Evolutionary conservation across 148 eudicot species (phyloP).

Genomic region (Arctostaphylos glauca): DNA sequence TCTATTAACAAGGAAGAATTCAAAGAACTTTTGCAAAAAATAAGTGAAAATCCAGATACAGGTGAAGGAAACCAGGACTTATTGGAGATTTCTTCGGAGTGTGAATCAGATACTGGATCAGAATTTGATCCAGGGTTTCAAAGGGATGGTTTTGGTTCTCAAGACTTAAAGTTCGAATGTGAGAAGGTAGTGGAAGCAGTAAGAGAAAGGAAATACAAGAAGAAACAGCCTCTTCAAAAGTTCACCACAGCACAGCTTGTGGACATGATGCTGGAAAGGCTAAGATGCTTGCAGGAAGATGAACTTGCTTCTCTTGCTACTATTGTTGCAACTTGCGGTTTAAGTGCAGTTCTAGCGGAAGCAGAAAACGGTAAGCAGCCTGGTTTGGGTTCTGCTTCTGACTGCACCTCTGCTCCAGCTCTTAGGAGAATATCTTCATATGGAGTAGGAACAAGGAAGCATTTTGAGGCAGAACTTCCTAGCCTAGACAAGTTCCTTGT

Average conservation of each 20-base stretch:
- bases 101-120: conserved; percentile 52
- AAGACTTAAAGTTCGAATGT: background rate
- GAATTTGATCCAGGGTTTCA: conserved; percentile 36
- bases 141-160: conserved; percentile 29
- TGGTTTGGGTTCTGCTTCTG: conserved; percentile 19
- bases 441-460: conserved; percentile 36
- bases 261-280: conserved; percentile 79
- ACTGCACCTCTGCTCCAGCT: conserved; percentile 16
- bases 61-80: conserved; percentile 38
- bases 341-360: conserved; percentile 78
- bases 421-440: conserved; percentile 14
- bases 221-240: conserved; percentile 44
- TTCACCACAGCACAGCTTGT: conserved; percentile 49
- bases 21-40: conserved; percentile 63
- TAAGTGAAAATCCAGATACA: conserved; percentile 68
- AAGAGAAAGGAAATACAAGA: conserved; percentile 34
- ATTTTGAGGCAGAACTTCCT: conserved; percentile 52
- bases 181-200: conserved; percentile 13
- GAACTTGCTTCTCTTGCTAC: conserved; percentile 92
- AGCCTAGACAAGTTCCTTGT: conserved; percentile 79
- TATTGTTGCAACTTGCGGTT: conserved; percentile 89
- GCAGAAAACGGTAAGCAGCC: conserved; percentile 29
- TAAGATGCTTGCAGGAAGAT: conserved; percentile 70
- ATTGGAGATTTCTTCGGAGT: conserved; percentile 40
- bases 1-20: conserved; percentile 68